These are phyloP conservation scores for Cotoneaster glaucophyllus DNA, from an alignment of 306 rosid species.

Conservation along the genomic window DNA sequence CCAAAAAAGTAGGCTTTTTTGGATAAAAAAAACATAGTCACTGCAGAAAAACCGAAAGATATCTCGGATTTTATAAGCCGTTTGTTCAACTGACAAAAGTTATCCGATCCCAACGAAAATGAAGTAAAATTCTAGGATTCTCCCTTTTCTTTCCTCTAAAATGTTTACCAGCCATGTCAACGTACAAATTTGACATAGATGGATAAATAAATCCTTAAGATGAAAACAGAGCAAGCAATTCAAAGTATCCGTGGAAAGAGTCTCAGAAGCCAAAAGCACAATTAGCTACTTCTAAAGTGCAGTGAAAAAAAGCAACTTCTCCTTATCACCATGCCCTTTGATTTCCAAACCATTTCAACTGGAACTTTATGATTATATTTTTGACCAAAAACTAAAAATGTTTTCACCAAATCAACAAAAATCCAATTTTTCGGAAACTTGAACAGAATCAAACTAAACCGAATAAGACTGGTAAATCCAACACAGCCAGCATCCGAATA, in stretches of 20 bases:
- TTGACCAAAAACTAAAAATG: neutral
- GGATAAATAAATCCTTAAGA: neutral
- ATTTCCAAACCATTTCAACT: neutral
- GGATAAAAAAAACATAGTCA: neutral
- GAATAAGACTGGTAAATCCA: neutral
- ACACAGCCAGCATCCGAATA: neutral
- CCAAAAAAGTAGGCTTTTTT: neutral
- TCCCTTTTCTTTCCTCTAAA: neutral
- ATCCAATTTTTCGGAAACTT: neutral
- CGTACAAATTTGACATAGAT: neutral
- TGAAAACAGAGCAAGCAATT: neutral
- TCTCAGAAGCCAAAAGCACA: neutral
- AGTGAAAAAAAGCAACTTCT: neutral
- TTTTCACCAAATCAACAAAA: neutral
- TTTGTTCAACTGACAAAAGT: conserved; percentile 1
- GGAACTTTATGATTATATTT: neutral
- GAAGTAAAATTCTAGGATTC: conserved; percentile 11
- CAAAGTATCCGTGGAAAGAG: neutral
- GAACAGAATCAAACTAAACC: neutral
- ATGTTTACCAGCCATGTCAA: neutral
- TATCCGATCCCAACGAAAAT: conserved; percentile 6
- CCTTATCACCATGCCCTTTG: neutral
- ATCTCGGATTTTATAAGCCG: conserved; percentile 10
- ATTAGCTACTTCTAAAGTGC: neutral
- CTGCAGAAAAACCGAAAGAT: conserved; percentile 12